Evolutionary conservation across 805 yeast genomes (phyloP), one percentile per base, ranked within the genome.

Genomic region (Kregervanrija delftensis): DNA sequence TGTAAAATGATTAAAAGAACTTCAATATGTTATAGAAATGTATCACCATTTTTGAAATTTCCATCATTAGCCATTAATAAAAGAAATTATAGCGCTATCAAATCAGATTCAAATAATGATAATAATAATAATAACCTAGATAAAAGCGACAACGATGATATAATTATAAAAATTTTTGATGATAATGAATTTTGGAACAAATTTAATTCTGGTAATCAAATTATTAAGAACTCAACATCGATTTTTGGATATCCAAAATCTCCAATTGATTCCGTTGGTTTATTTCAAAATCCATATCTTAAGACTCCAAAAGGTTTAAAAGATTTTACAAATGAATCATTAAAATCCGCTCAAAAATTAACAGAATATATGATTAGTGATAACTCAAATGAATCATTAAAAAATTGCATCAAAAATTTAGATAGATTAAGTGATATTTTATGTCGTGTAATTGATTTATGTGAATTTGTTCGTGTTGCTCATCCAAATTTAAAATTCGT

Each of bases 391-490:
- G 66, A 68, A 9, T 86, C 76, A 1, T 55, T 73, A 15, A 52
- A 55, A 13, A 61, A 68, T 5, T 86, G 78, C 43, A 75, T 91
- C 43, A 59, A 77, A 37, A 78, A 80, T 42, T 67, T 93, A 50
- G 99, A 93, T 59, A 78, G 88, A 52, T 66, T 93, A 35, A 85
- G 96, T 56, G 98, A 93, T 59, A 76, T 84, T 30, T 65, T 93
- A 30, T 93, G 99, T 60, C 77, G 96, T 45, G 97, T 88, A 5
- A 90, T 93, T 35, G 99, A 93, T 63, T 74, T 91, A 41, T 91
- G 96, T 33, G 98, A 90, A 55, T 91, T 91, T 65, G 79, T 93
- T 30, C 69, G 98, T 39, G 89, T 88, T 17, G 81, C 83, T 1
- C 98, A 91, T 59, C 97, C 98, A 1, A 76, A 81, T 50, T 68